phyloP scores from a whole-genome alignment of 768 basidiomycete genomes.

The Boletus pseudo-olivaceus region DNA sequence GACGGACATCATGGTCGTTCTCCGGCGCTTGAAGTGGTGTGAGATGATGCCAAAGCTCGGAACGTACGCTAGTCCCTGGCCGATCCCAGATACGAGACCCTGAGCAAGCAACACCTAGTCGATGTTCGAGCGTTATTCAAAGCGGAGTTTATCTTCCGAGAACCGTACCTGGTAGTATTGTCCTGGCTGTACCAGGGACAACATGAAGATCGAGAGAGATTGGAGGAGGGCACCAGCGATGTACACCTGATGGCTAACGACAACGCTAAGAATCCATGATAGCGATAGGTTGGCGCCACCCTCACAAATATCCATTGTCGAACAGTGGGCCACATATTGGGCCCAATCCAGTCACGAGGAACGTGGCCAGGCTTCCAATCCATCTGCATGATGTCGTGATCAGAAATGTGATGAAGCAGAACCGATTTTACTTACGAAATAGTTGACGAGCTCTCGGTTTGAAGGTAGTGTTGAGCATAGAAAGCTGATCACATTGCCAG shows the following conservation, averaged over 20 bases:
- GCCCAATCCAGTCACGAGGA: conserved; percentile 20
- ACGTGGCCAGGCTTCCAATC: conserved; percentile 19
- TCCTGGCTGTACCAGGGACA: conserved; percentile 36
- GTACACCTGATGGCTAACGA: conserved; percentile 11
- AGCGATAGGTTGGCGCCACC: too few species aligned
- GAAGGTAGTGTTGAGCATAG: conserved; percentile 19
- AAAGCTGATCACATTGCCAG: conserved; percentile 9
- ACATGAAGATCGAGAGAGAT: conserved; percentile 33
- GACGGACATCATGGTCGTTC: conserved; percentile 44
- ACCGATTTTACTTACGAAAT: conserved; percentile 17
- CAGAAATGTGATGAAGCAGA: not conserved
- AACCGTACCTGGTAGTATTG: conserved; percentile 33
- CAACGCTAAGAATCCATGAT: not conserved
- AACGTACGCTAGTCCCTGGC: conserved; percentile 42
- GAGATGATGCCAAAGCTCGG: conserved; percentile 42
- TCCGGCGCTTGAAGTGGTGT: conserved; percentile 42
- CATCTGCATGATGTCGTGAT: conserved; percentile 15
- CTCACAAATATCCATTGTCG: conserved; percentile 30
- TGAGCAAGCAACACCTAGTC: conserved; percentile 41
- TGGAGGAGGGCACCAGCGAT: conserved; percentile 26
- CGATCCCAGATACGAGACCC: conserved; percentile 42
- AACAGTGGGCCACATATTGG: conserved; percentile 24
- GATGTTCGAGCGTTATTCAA: not conserved
- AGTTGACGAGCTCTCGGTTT: conserved; percentile 20
- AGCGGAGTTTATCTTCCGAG: not conserved